A percentile compares a stretch with the other conserved stretches of the same genome.
These are phyloP conservation scores for Pilasporangium apinafurcum DNA, from an alignment of 352 stramenopile species.

Conservation along the genomic window DNA sequence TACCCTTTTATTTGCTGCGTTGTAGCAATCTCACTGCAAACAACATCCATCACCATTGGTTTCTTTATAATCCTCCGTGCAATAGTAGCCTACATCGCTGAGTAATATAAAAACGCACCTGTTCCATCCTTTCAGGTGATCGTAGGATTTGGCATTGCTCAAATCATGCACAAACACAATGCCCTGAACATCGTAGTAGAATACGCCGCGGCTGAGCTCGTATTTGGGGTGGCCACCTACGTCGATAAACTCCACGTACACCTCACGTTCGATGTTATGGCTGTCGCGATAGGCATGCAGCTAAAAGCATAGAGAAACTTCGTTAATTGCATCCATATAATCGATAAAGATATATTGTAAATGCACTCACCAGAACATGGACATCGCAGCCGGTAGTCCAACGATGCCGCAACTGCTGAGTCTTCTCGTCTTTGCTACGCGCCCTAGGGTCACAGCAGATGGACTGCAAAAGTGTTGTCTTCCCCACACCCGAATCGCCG, in stretches of 20 bases:
- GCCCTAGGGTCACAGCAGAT: constrained; percentile 34
- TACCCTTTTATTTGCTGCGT: constrained; percentile 48
- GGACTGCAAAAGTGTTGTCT: constrained; percentile 65
- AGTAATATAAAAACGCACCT: constrained; percentile 4
- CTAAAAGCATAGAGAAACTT: constrained; percentile 6
- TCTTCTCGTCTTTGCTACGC: neutral
- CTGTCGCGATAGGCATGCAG: constrained; percentile 23
- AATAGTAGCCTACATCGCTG: too few relatives aligned
- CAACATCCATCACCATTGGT: too few relatives aligned
- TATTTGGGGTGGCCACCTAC: constrained; percentile 79
- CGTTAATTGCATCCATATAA: neutral
- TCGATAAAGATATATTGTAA: neutral
- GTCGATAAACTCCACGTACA: constrained; percentile 82
- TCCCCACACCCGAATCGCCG: constrained; percentile 82
- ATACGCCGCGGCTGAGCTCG: constrained; percentile 70
- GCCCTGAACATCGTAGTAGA: constrained; percentile 79
- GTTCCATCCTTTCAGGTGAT: constrained; percentile 59
- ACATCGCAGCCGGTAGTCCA: constrained; percentile 84
- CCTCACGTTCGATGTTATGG: constrained; percentile 29
- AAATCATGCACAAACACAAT: constrained; percentile 81
- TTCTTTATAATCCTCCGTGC: too few relatives aligned
- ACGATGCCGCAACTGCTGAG: constrained; percentile 16
- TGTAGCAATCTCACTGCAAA: constrained; percentile 35
- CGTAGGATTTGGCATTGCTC: constrained; percentile 68
- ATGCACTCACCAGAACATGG: constrained; percentile 49